phyloP scores from a whole-genome alignment of 495 filamentous ascomycete species.

The Recurvomyces mirabilis region DNA sequence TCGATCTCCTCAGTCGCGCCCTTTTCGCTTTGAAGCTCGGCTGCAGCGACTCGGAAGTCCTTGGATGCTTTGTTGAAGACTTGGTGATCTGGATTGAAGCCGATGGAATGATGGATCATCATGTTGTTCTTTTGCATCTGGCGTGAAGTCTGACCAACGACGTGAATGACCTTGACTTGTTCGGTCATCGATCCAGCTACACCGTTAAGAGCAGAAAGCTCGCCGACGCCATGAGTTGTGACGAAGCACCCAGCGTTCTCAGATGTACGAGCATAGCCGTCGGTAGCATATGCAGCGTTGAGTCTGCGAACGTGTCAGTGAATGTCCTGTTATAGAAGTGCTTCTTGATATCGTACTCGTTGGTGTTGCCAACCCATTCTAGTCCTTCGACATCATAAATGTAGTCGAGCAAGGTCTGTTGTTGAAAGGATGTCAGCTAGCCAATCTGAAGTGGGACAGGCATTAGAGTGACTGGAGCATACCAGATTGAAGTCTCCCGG shows the following conservation, averaged over 20 bases:
- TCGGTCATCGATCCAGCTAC: slow-evolving; percentile 30
- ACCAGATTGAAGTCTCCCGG: slow-evolving; percentile 19
- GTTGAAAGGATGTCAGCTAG: not conserved
- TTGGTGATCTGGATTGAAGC: slow-evolving; percentile 19
- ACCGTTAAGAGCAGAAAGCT: slow-evolving; percentile 33
- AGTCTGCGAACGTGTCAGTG: not conserved
- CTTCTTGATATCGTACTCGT: slow-evolving; percentile 18
- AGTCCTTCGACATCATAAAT: slow-evolving; percentile 30
- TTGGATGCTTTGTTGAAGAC: slow-evolving; percentile 29
- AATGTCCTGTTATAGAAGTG: not conserved
- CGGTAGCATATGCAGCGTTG: slow-evolving; percentile 29
- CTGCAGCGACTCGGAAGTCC: slow-evolving; percentile 25
- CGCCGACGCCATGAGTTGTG: slow-evolving; percentile 34
- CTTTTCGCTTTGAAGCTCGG: slow-evolving; percentile 27
- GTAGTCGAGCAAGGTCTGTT: slow-evolving; percentile 28
- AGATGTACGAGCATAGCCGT: slow-evolving; percentile 31
- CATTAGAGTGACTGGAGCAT: slow-evolving; percentile 21
- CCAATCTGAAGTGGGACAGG: slow-evolving; percentile 29
- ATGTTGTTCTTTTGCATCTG: slow-evolving; percentile 28
- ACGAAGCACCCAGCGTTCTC: slow-evolving; percentile 27
- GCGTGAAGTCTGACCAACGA: slow-evolving; percentile 32
- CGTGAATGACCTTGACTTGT: slow-evolving; percentile 31
- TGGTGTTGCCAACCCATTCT: slow-evolving; percentile 33
- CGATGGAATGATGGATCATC: slow-evolving; percentile 36
- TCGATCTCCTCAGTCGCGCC: slow-evolving; percentile 32